These are phyloP conservation scores for Phytophthora pisi DNA, from an alignment of 352 stramenopile species.

Conservation along the genomic window DNA sequence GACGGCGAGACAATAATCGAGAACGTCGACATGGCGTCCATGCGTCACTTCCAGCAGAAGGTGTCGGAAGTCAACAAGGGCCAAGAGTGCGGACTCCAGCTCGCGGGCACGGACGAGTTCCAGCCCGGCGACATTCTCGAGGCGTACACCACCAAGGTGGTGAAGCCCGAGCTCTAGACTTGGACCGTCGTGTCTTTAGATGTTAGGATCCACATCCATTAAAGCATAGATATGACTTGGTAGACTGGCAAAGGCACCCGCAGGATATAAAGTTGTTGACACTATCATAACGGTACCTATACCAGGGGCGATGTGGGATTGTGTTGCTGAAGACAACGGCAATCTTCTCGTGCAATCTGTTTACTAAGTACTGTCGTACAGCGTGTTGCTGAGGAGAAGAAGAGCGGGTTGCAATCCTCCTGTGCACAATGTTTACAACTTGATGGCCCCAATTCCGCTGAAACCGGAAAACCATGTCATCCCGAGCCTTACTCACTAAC, in stretches of 20 bases:
- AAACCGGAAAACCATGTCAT: neutral
- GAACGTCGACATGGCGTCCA: slow-evolving; percentile 84
- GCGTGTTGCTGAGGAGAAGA: neutral
- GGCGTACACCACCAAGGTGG: slow-evolving; percentile 75
- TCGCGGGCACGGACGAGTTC: slow-evolving; percentile 94
- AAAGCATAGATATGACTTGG: neutral
- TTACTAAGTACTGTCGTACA: no score
- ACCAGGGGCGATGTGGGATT: no score
- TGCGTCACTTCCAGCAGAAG: slow-evolving; percentile 93
- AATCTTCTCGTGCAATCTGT: no score
- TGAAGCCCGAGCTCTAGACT: slow-evolving; percentile 69
- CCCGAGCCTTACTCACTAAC: no score
- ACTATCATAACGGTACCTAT: neutral
- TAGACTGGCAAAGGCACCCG: neutral
- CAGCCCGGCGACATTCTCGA: slow-evolving; percentile 96
- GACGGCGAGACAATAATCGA: slow-evolving; percentile 92
- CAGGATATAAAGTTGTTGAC: neutral
- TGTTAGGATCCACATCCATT: slow-evolving; percentile 15
- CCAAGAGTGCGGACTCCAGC: slow-evolving; percentile 98
- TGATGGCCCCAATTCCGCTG: neutral
- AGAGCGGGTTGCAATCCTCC: slow-evolving; percentile 7
- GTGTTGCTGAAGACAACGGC: no score
- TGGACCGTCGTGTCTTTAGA: slow-evolving; percentile 19
- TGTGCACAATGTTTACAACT: slow-evolving; percentile 6
- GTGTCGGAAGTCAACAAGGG: slow-evolving; percentile 92